Conservation (phyloP, 768 basidiomycete genomes). For the Boletus barrowsii region DNA sequence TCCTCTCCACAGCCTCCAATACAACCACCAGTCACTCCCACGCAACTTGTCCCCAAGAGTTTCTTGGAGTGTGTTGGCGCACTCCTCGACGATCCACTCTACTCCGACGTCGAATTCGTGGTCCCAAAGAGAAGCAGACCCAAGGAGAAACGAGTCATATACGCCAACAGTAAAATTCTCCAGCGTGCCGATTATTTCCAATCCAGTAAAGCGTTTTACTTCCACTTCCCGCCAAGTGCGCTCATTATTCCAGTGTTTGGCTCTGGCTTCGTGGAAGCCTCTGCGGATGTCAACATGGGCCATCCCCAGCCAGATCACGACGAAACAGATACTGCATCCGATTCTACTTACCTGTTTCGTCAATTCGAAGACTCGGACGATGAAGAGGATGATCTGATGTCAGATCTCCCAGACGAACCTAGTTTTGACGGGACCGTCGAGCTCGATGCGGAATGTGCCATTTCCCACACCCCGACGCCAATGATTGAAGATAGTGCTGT, state of each 20-base stretch:
- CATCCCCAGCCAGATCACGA: constrained; percentile 23
- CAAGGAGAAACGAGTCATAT: constrained; percentile 47
- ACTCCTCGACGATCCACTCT: constrained; percentile 75
- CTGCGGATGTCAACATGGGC: constrained; percentile 30
- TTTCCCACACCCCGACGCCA: not conserved
- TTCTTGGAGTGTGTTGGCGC: constrained; percentile 70
- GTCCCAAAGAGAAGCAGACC: constrained; percentile 48
- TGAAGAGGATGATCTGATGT: constrained; percentile 46
- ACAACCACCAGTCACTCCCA: constrained; percentile 41
- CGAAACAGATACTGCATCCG: constrained; percentile 49
- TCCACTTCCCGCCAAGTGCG: not conserved
- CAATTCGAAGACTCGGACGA: constrained; percentile 51
- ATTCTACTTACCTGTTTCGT: constrained; percentile 38
- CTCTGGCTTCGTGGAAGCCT: constrained; percentile 65
- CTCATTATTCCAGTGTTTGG: constrained; percentile 57
- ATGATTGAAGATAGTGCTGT: constrained; percentile 4
- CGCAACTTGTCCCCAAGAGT: constrained; percentile 59
- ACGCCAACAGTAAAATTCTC: constrained; percentile 66
- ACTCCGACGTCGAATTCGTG: constrained; percentile 83
- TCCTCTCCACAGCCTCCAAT: constrained; percentile 56
- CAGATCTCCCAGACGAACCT: constrained; percentile 32
- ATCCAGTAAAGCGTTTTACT: constrained; percentile 45
- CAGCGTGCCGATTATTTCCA: constrained; percentile 75
- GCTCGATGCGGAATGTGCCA: constrained; percentile 16
- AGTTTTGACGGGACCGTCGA: constrained; percentile 29